Evolutionary conservation across 2,329 filamentous ascomycete species (phyloP).

Genomic region (Aspergillus caelatus): DNA sequence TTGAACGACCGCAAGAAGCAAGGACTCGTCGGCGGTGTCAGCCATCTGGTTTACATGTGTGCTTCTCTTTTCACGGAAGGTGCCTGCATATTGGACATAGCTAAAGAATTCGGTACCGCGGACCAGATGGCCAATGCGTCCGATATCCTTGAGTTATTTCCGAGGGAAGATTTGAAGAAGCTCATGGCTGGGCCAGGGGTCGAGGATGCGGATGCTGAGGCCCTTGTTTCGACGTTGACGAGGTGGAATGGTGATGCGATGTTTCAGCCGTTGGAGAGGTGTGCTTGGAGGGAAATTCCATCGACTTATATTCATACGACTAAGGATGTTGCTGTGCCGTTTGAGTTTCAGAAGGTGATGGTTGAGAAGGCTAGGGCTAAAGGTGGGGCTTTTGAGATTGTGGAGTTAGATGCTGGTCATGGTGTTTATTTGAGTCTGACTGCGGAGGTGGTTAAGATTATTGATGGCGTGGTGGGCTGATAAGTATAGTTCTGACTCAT

Average conservation of each 20-base stretch:
- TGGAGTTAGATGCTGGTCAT: slow-evolving; percentile 10
- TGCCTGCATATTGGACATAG: neutral
- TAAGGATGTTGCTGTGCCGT: slow-evolving; percentile 8
- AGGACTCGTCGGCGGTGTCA: neutral
- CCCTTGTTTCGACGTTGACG: neutral
- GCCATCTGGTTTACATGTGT: neutral
- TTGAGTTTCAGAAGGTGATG: slow-evolving; percentile 10
- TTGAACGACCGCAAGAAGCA: neutral
- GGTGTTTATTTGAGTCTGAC: slow-evolving; percentile 6
- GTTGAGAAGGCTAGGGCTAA: neutral
- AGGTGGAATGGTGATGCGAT: neutral
- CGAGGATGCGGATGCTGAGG: neutral
- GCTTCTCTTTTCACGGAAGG: neutral
- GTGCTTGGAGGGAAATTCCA: slow-evolving; percentile 5
- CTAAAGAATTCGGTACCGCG: neutral
- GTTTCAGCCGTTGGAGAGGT: neutral
- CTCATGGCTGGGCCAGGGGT: neutral
- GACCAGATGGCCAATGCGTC: neutral
- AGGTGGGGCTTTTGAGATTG: neutral
- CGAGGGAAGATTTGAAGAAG: neutral
- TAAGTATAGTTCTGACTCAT: neutral
- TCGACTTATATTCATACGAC: slow-evolving; percentile 4
- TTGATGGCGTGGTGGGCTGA: neutral
- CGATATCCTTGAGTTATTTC: neutral
- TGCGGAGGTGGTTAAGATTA: slow-evolving; percentile 6